Evolutionary conservation across 192 early-diverging fungal species (phyloP).

Genomic region (Coemansia sp.): DNA sequence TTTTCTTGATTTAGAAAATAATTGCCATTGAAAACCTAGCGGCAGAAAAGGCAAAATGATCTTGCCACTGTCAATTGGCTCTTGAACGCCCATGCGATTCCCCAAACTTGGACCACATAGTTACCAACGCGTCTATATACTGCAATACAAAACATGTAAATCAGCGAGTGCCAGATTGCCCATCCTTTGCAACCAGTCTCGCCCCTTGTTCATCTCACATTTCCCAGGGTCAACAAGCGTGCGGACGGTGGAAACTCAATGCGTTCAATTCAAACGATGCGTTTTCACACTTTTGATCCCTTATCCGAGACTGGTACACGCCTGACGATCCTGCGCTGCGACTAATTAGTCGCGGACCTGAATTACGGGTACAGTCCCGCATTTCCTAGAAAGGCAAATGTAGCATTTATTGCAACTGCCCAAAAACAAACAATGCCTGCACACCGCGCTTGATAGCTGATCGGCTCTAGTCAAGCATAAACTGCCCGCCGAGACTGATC

Average conservation of each 20-base stretch:
- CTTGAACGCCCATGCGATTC: neutral
- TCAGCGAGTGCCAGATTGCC: neutral
- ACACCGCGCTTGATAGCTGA: neutral
- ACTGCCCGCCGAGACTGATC: neutral
- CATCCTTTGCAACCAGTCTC: neutral
- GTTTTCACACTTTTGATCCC: neutral
- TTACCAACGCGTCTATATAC: neutral
- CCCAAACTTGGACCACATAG: neutral
- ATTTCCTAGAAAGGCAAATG: neutral
- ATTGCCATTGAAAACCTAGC: neutral
- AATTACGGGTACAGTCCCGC: neutral
- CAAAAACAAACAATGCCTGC: neutral
- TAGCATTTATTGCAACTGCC: neutral
- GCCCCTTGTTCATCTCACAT: neutral
- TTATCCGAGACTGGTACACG: neutral
- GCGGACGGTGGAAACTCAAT: neutral
- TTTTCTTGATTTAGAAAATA: neutral
- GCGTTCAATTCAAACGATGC: slow-evolving; percentile 2
- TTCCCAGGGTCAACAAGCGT: slow-evolving; percentile 1
- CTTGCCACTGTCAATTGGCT: neutral
- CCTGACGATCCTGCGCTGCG: neutral
- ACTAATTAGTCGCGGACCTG: neutral
- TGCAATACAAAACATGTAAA: neutral
- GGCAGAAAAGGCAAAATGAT: slow-evolving; percentile 2
- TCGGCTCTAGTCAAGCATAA: neutral